Percentiles rank a stretch among this genome's conserved stretches.
Conservation (phyloP, 192 early-diverging fungal genomes). For the Backusella australiensis region DNA sequence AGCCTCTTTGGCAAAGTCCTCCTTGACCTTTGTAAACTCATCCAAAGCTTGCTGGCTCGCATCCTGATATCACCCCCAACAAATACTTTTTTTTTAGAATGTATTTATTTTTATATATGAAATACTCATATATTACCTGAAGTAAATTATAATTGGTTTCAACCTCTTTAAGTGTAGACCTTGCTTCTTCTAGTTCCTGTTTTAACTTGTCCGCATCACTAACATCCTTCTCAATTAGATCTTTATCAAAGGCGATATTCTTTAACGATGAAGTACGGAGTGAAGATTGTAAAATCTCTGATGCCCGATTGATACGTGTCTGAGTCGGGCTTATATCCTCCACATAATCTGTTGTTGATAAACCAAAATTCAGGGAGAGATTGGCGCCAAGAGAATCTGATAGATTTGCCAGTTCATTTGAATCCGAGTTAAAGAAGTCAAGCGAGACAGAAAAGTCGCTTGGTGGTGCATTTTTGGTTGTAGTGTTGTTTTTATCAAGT, state of each 20-base stretch:
- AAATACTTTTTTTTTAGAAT: background rate
- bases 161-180: conserved; percentile 20
- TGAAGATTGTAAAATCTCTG: conserved; percentile 18
- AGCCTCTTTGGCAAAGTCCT: conserved; percentile 44
- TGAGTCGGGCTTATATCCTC: background rate
- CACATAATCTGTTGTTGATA: background rate
- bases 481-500: background rate
- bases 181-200: conserved; percentile 24
- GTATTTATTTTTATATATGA: background rate
- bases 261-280: background rate
- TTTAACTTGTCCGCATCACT: conserved; percentile 4
- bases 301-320: conserved; percentile 20
- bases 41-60: conserved; percentile 39
- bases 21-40: conserved; percentile 44
- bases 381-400: conserved; percentile 34
- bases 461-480: background rate
- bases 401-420: conserved; percentile 29
- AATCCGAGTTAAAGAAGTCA: conserved; percentile 36
- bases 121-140: conserved; percentile 27
- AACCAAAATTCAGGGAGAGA: conserved; percentile 12
- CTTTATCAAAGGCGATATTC: background rate
- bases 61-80: background rate
- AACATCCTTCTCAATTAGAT: background rate
- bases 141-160: conserved; percentile 34
- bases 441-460: conserved; percentile 2